These are phyloP conservation scores for Heteromeles arbutifolia DNA, from an alignment of 306 rosid species.

Conservation along the genomic window DNA sequence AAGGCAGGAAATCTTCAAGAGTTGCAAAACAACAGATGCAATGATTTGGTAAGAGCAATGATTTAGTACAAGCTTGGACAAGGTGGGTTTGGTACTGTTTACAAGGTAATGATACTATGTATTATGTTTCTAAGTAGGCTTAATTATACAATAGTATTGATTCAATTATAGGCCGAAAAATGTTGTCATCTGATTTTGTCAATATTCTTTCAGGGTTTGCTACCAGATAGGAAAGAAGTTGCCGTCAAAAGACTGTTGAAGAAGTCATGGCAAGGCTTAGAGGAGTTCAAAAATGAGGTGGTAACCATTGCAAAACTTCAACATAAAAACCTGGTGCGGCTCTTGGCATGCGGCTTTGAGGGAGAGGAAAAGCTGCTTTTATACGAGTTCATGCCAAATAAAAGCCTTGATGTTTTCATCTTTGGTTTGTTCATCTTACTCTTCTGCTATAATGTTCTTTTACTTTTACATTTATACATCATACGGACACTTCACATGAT, in stretches of 20 bases:
- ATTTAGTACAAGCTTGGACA: constrained; percentile 41
- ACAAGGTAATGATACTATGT: constrained; percentile 22
- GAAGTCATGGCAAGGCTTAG: constrained; percentile 60
- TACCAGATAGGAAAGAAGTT: constrained; percentile 45
- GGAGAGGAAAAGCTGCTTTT: constrained; percentile 50
- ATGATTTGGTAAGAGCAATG: constrained; percentile 56
- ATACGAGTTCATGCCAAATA: constrained; percentile 60
- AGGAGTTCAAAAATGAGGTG: constrained; percentile 18
- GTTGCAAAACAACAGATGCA: constrained; percentile 37
- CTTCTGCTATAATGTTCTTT: neutral
- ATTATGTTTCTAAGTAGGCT: neutral
- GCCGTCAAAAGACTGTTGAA: constrained; percentile 57
- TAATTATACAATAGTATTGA: neutral
- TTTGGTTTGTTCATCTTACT: constrained; percentile 34
- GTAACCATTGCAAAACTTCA: constrained; percentile 55
- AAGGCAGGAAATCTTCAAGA: constrained; percentile 28
- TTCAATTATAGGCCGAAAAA: neutral
- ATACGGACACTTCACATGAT: neutral
- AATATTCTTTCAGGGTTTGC: constrained; percentile 38
- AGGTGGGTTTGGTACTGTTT: constrained; percentile 64
- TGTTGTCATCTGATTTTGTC: neutral
- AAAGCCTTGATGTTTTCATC: constrained; percentile 50
- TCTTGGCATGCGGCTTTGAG: constrained; percentile 50
- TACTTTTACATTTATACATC: too few species aligned
- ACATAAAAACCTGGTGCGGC: constrained; percentile 55